Base-by-base conservation (phyloP, 495 filamentous ascomycete species). In the Aspergillus campestris region DNA sequence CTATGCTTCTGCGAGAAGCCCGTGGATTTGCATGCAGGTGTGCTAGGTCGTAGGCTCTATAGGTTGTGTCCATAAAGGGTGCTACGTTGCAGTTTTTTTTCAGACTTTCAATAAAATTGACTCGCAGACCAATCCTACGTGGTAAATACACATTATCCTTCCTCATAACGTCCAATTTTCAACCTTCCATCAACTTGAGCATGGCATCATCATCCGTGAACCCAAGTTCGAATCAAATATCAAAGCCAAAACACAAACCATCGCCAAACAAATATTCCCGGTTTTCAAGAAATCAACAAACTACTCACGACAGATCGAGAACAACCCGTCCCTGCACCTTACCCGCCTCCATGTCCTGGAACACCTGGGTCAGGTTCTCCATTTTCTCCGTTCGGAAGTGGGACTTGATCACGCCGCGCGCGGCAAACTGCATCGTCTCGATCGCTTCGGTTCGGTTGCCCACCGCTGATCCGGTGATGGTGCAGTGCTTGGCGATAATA, bases 381-480 rank as follows among this genome's bases (percentile, higher is more conserved):
- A 83, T 78, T 64, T 77, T 77, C 67, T 78, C 77, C 3, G 64
- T 61, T 31, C 70, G 65, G 55, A 70, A 70, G 49, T 82, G 76
- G 31, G 73, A 66, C 67, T 83, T 83, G 28, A 83, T 67, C 10
- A 84, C 48, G 0, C 81, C 82, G 6, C 80, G 54, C 3, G 70
- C 70, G 13, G 78, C 80, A 63, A 87, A 75, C 11, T 85, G 72
- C 55, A 87, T 45, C 6, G 72, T 70, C 62, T 87, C 82, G 48
- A 82, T 77, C 3, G 83, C 82, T 45, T 87, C 83, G 29, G 58
- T 69, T 27, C 81, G 70, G 52, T 76, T 78, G 0, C 84, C 83
- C 6, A 86, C 83, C 10, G 79, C 79, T 10, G 70, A 74, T 1
- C 80, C 81, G 0, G 78, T 70, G 58, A 88, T 79, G 24, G 61